These are phyloP conservation scores for Pistacia atlantica DNA, from an alignment of 345 rosid genomes.

Conservation along the genomic window DNA sequence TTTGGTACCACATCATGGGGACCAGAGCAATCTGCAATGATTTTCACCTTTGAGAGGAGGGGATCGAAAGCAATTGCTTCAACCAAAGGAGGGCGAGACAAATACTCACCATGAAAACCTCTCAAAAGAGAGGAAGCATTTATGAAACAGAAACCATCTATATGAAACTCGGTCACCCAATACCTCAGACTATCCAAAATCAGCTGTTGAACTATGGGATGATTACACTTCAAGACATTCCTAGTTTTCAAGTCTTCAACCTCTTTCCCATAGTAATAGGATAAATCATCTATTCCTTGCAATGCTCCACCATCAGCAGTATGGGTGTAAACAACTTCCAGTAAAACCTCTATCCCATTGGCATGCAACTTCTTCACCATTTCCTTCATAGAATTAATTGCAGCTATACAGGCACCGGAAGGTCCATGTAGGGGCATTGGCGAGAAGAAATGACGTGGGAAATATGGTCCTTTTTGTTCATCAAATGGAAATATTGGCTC, in stretches of 20 bases:
- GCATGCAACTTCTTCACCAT: conserved; percentile 88
- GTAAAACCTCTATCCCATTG: conserved; percentile 72
- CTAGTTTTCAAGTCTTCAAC: conserved; percentile 36
- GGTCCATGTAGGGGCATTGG: conserved; percentile 58
- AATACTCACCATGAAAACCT: conserved; percentile 66
- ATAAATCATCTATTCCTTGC: conserved; percentile 72
- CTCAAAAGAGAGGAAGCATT: conserved; percentile 72
- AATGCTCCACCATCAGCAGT: conserved; percentile 67
- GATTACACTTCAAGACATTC: conserved; percentile 69
- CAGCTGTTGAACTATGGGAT: conserved; percentile 70
- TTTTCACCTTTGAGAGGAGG: conserved; percentile 66
- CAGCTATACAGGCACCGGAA: conserved; percentile 46
- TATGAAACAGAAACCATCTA: conserved; percentile 89
- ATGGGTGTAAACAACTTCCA: conserved; percentile 86
- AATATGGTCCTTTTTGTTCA: conserved; percentile 74
- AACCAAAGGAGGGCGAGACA: conserved; percentile 81
- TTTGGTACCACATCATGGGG: conserved; percentile 43
- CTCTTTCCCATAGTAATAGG: conserved; percentile 50
- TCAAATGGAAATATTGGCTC: conserved; percentile 83
- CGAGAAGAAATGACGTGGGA: conserved; percentile 80
- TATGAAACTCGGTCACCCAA: conserved; percentile 84
- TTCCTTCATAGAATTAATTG: conserved; percentile 75
- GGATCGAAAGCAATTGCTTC: conserved; percentile 97
- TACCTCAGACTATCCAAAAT: conserved; percentile 76
- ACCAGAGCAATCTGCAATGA: conserved; percentile 82